Evolutionary conservation across 2,329 filamentous ascomycete species (phyloP), one percentile per base, ranked within the genome.

Genomic region (Helminthosporium solani): DNA sequence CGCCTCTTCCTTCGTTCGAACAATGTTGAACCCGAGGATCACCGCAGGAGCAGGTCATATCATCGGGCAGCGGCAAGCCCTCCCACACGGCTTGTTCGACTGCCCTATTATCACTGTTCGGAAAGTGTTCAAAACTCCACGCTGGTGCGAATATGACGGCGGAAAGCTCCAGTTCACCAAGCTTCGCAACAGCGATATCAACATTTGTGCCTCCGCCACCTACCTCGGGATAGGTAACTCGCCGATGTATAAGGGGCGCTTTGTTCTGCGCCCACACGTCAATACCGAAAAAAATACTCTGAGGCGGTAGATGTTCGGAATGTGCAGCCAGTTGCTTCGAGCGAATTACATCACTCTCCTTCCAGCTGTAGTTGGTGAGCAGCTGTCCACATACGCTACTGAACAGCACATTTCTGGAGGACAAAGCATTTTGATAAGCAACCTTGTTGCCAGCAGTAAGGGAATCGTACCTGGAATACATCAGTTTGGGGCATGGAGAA

Each of bases 331-430:
- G 37, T 5, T 58, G 39, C 30, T 54, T 49, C 7, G 70, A 66
- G 1, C 56, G 48, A 11, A 41, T 21, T 11, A 59, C 63, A 19
- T 66, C 42, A 2, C 46, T 30, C 15, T 65, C 63, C 11, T 54
- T 69, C 75, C 75, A 77, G 25, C 61, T 66, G 54, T 77, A 77
- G 38, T 77, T 76, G 2, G 73, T 75, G 11, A 77, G 66, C 16
- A 76, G 49, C 7, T 54, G 63, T 30, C 69, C 70, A 16, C 72
- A 70, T 9, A 63, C 67, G 42, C 58, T 49, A 12, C 70, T 66
- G 42, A 74, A 74, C 1, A 56, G 50, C 1, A 69, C 46, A 44
- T 77, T 77, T 31, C 62, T 48, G 1, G 46, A 35, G 2, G 65
- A 75, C 4, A 77, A 53, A n/a, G 64, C 64, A 42, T 77, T 76